Conservation (phyloP, 2,329 filamentous ascomycete species). For the Parastagonospora nodorum region DNA sequence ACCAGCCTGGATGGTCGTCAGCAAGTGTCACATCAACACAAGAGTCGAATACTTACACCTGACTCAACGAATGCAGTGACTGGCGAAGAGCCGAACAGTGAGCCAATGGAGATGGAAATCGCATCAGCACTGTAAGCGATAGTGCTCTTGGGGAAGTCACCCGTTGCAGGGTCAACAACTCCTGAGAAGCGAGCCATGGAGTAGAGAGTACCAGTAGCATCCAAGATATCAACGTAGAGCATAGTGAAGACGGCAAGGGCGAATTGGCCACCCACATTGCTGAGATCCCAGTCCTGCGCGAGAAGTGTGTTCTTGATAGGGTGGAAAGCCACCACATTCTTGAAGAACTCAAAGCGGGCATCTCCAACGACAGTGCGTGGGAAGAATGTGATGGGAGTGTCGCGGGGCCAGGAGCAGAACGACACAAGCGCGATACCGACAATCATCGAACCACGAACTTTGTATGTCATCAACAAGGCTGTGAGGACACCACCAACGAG, state of each 20-base stretch:
- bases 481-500: constrained; percentile 84
- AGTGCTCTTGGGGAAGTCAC: constrained; percentile 87
- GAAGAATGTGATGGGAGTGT: constrained; percentile 78
- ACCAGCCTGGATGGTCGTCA: constrained; percentile 54
- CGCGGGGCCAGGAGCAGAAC: constrained; percentile 85
- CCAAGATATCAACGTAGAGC: constrained; percentile 87
- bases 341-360: constrained; percentile 81
- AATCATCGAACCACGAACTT: constrained; percentile 84
- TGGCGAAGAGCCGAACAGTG: constrained; percentile 76
- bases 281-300: constrained; percentile 75
- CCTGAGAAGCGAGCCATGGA: constrained; percentile 86
- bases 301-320: constrained; percentile 71
- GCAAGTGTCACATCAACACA: not conserved
- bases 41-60: constrained; percentile 56
- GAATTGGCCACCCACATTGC: constrained; percentile 73
- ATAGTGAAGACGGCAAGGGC: constrained; percentile 85
- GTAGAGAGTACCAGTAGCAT: constrained; percentile 81
- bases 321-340: constrained; percentile 82
- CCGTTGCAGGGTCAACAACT: constrained; percentile 78
- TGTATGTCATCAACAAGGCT: constrained; percentile 79
- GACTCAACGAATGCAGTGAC: constrained; percentile 88
- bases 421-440: constrained; percentile 81
- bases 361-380: constrained; percentile 73
- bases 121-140: constrained; percentile 85
- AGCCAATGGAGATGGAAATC: constrained; percentile 77